phyloP scores from a whole-genome alignment of 2,329 filamentous ascomycete genomes.

The Botrytis deweyae region DNA sequence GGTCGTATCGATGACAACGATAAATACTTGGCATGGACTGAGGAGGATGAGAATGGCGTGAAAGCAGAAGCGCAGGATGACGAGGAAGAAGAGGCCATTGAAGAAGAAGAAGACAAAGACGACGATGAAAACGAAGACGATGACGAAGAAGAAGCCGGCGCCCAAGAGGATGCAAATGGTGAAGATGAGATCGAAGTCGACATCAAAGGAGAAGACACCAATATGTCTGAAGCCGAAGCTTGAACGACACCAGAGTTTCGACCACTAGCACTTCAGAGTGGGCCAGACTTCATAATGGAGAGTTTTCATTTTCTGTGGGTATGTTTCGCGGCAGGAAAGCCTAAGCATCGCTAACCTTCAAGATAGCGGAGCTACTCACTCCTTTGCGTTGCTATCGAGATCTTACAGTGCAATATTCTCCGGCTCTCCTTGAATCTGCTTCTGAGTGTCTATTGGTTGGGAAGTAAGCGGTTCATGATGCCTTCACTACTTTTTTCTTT shows the following conservation, averaged over 20 bases:
- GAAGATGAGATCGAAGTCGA: not conserved
- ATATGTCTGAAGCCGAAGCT: not conserved
- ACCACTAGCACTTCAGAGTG: not conserved
- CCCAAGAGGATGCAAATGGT: not conserved
- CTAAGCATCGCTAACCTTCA: not conserved
- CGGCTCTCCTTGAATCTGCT: not conserved
- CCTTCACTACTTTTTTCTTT: not conserved
- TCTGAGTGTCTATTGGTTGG: not conserved
- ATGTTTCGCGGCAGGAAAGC: not conserved
- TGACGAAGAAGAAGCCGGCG: not conserved
- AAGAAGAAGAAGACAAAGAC: not conserved
- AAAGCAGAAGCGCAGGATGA: too few species aligned
- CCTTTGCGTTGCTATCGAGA: not conserved
- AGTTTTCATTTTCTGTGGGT: not conserved
- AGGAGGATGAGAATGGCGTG: not conserved
- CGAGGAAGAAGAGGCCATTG: not conserved
- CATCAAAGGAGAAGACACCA: not conserved
- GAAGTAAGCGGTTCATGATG: not conserved
- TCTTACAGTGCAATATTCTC: not conserved
- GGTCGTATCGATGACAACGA: constrained; percentile 1
- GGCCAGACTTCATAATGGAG: not conserved
- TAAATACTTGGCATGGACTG: not conserved
- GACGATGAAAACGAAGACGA: not conserved
- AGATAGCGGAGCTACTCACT: not conserved
- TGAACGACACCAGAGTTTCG: not conserved